Evolutionary conservation across 306 rosid species (phyloP), one percentile per base, ranked within the genome.

Genomic region (Sphenostylis stenocarpa): DNA sequence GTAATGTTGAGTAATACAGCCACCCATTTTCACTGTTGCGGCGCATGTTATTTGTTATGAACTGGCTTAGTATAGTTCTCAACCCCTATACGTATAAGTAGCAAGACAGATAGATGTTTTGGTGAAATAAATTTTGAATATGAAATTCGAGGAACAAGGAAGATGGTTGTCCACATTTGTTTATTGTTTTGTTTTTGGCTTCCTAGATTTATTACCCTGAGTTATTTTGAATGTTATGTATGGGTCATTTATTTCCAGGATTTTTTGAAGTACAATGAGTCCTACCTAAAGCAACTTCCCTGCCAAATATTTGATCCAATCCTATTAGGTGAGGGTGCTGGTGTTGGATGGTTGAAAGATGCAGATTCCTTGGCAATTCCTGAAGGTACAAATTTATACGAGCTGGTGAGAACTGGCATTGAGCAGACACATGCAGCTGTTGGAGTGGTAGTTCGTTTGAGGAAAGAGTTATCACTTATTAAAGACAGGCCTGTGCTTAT

Each of bases 261-360:
- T 85, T 95, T 95, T 84, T 72, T 90, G 83, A 95, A 90, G 80
- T 92, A 77, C 81, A 95, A 92, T 65, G 97, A 90, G 62, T 83
- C 90, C 79, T 78, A 58, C 84, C 85, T 90, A 73, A 87, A 84
- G 85, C 62, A 81, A 83, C 62, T 87, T 62, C 83, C 76, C 5
- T 89, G 97, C 84, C 97, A 88, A 88, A 80, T 90, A 75, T 69
- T 65, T 78, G 98, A 92, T 77, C 96, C 96, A 13, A 92, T 95
- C 83, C 87, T 85, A 45, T 45, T 95, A 89, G 94, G 97, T 55
- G 98, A 95, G 85, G 99, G 99, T 75, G 93, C 93, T 86, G 98
- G 99, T 69, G 96, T 89, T 78, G 97, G 97, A 79, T 84, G 89
- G 91, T 83, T 88, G 85, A 95, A 91, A 92, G 99, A 91, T 84